A percentile compares a stretch with the other conserved stretches of the same genome.
These are phyloP conservation scores for cucumber (Cucumis sativus) DNA, from an alignment of 306 rosid species.

Conservation along the genomic window DNA sequence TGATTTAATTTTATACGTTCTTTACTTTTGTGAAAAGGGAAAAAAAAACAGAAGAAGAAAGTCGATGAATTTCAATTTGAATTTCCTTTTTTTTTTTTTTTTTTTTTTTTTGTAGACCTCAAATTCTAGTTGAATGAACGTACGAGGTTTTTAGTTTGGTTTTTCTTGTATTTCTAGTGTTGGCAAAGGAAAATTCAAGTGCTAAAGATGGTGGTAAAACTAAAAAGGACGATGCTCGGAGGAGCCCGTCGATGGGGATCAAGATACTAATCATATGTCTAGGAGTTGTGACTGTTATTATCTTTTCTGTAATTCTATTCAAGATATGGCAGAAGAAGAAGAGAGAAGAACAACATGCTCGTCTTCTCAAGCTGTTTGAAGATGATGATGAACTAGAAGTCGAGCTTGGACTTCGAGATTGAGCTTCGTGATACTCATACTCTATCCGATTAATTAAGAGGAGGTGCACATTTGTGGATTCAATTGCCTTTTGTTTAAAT, in stretches of 20 bases:
- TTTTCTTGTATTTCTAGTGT: conserved; percentile 7
- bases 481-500: neutral
- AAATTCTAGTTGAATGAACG: neutral
- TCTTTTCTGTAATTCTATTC: conserved; percentile 40
- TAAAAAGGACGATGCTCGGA: conserved; percentile 14
- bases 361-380: conserved; percentile 79
- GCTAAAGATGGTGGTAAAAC: conserved; percentile 23
- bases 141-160: no score
- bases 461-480: conserved; percentile 1
- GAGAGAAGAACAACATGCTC: conserved; percentile 76
- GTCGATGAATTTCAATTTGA: neutral
- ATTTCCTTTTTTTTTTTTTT: no score
- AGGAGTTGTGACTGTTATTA: conserved; percentile 29
- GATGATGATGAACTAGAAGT: conserved; percentile 91
- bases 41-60: neutral
- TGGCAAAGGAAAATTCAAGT: conserved; percentile 34
- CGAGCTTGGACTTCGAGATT: conserved; percentile 77
- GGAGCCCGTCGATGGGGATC: conserved; percentile 30
- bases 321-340: conserved; percentile 77
- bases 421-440: conserved; percentile 8
- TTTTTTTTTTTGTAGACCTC: neutral
- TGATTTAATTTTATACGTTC: neutral
- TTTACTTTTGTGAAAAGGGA: neutral
- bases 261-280: conserved; percentile 33
- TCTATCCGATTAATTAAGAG: neutral